Conservation (phyloP, 2,329 filamentous ascomycete genomes). For the Fusarium oligoseptatum region DNA sequence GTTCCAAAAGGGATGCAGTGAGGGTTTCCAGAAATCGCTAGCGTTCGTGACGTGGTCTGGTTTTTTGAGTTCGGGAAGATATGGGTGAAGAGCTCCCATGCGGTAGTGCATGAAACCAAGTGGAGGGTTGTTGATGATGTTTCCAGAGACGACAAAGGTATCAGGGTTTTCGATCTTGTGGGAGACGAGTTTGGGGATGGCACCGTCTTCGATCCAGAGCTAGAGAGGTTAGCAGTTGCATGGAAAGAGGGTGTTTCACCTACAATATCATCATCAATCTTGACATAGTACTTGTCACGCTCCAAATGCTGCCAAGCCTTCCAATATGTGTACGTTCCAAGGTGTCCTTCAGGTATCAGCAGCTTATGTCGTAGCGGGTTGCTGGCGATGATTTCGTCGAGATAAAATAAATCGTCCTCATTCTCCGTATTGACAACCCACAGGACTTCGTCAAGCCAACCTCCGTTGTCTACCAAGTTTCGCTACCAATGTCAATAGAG, state of each 20-base stretch:
- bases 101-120: slow-evolving; percentile 37
- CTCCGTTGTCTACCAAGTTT: slow-evolving; percentile 36
- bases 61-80: slow-evolving; percentile 23
- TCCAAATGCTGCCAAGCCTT: slow-evolving; percentile 36
- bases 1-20: slow-evolving; percentile 23
- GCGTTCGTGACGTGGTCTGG: slow-evolving; percentile 6
- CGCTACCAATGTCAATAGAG: neutral
- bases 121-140: slow-evolving; percentile 40
- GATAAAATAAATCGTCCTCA: slow-evolving; percentile 20
- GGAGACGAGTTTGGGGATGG: slow-evolving; percentile 30
- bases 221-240: slow-evolving; percentile 1
- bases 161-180: slow-evolving; percentile 29
- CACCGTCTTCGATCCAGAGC: slow-evolving; percentile 38
- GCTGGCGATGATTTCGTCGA: slow-evolving; percentile 29
- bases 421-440: slow-evolving; percentile 35
- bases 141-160: slow-evolving; percentile 33
- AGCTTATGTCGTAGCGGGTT: slow-evolving; percentile 33
- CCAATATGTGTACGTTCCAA: slow-evolving; percentile 29
- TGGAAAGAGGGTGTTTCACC: neutral
- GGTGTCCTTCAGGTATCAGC: slow-evolving; percentile 19
- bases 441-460: slow-evolving; percentile 36
- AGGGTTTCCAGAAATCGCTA: slow-evolving; percentile 34
- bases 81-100: slow-evolving; percentile 38
- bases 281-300: slow-evolving; percentile 39
- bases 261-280: slow-evolving; percentile 38